phyloP scores from a whole-genome alignment of 352 stramenopile genomes.

The Hyphochytrium catenoides region DNA sequence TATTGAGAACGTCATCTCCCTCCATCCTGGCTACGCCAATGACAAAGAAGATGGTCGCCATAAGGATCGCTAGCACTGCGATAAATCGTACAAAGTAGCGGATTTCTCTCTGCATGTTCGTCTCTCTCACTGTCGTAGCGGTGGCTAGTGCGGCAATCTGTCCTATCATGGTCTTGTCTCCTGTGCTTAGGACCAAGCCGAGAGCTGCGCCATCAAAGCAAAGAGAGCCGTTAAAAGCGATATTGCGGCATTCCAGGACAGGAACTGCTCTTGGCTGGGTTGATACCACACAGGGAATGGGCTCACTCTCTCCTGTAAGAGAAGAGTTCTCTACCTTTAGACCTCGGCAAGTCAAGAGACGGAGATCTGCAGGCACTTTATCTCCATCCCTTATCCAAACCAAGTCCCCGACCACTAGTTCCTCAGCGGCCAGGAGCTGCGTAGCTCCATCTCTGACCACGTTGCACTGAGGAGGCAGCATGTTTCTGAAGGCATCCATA shows the following conservation, averaged over 20 bases:
- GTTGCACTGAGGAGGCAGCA: slow-evolving; percentile 43
- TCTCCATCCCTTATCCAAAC: slow-evolving; percentile 23
- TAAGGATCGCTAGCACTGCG: slow-evolving; percentile 17
- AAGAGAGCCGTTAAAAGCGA: slow-evolving; percentile 45
- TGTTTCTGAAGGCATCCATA: slow-evolving; percentile 62
- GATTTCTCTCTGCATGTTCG: slow-evolving; percentile 21
- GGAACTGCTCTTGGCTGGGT: slow-evolving; percentile 15
- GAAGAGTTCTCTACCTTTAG: slow-evolving; percentile 36
- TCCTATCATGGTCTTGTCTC: slow-evolving; percentile 54
- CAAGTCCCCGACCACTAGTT: slow-evolving; percentile 22
- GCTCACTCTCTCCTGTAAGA: slow-evolving; percentile 26
- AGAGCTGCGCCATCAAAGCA: slow-evolving; percentile 36
- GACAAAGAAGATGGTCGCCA: slow-evolving; percentile 30
- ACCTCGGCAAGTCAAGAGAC: slow-evolving; percentile 21
- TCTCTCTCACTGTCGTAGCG: slow-evolving; percentile 16
- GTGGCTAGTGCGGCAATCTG: slow-evolving; percentile 33
- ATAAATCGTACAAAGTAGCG: slow-evolving; percentile 27
- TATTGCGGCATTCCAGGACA: slow-evolving; percentile 40
- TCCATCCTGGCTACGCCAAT: slow-evolving; percentile 21
- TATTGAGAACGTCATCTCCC: slow-evolving; percentile 14
- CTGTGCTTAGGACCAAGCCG: slow-evolving; percentile 32
- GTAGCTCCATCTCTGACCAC: slow-evolving; percentile 14
- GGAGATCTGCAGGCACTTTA: slow-evolving; percentile 22
- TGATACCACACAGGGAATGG: slow-evolving; percentile 15
- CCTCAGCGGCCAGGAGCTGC: slow-evolving; percentile 16